These are phyloP conservation scores for Colletotrichum sp. DNA, from an alignment of 2,329 filamentous ascomycete genomes.

Conservation along the genomic window DNA sequence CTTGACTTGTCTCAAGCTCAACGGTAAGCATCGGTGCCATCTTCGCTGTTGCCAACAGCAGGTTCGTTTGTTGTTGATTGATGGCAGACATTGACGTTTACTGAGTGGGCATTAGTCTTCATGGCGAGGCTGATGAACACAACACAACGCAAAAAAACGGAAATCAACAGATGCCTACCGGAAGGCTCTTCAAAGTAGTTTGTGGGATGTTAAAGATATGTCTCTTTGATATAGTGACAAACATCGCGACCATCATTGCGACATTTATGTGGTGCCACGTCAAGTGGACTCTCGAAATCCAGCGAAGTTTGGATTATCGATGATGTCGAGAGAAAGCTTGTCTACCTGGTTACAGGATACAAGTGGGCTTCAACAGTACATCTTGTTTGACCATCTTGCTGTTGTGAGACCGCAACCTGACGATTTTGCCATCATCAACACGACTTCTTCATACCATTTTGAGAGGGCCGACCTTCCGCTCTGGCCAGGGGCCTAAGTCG, in stretches of 20 bases:
- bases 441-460: not conserved
- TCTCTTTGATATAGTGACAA: not conserved
- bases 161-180: not conserved
- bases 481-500: not conserved
- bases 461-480: not conserved
- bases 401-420: not conserved
- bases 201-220: not conserved
- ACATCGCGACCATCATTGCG: not conserved
- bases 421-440: not conserved
- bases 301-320: not conserved
- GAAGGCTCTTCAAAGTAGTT: not conserved
- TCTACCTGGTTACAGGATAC: not conserved
- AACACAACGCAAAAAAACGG: not conserved
- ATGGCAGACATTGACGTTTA: not conserved
- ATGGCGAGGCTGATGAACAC: not conserved
- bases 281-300: not conserved
- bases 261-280: not conserved
- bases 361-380: not conserved
- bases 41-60: not conserved
- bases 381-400: not conserved
- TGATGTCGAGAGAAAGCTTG: not conserved
- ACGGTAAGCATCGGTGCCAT: not conserved
- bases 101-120: not conserved
- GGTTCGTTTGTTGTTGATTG: not conserved
- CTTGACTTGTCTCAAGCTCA: not conserved